A percentile compares a stretch with the other conserved stretches of the same genome.
Evolutionary conservation across 805 yeast species (phyloP).

Genomic region (Metschnikowia sp.): DNA sequence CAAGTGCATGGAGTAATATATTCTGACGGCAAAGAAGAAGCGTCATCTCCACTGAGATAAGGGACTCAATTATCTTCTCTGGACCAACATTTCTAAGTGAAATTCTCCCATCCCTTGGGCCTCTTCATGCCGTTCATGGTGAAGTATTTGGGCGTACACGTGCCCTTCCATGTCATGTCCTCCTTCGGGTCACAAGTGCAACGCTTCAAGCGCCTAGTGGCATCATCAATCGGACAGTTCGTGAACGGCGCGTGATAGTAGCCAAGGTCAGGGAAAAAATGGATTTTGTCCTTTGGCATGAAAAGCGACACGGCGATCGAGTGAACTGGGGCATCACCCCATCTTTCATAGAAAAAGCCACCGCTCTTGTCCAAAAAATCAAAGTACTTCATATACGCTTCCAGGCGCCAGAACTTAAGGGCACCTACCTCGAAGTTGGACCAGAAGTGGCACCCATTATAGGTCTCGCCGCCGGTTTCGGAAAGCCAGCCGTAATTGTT

Average conservation of each 20-base stretch:
- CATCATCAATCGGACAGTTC: slow-evolving; percentile 71
- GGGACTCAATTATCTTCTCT: too few species aligned
- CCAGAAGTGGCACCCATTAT: slow-evolving; percentile 88
- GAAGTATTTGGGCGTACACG: slow-evolving; percentile 65
- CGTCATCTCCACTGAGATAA: too few species aligned
- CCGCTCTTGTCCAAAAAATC: slow-evolving; percentile 60
- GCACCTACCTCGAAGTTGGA: slow-evolving; percentile 82
- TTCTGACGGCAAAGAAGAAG: too few species aligned
- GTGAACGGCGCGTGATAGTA: slow-evolving; percentile 79
- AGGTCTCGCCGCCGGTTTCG: slow-evolving; percentile 64
- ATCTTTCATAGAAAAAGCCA: slow-evolving; percentile 80
- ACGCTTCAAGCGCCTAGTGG: slow-evolving; percentile 50
- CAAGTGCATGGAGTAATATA: too few species aligned
- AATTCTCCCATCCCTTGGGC: slow-evolving; percentile 72
- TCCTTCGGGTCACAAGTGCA: slow-evolving; percentile 72
- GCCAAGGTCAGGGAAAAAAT: slow-evolving; percentile 79
- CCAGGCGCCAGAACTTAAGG: slow-evolving; percentile 68
- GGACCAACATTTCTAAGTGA: slow-evolving; percentile 11
- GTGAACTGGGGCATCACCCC: slow-evolving; percentile 95
- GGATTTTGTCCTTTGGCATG: slow-evolving; percentile 63
- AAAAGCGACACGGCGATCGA: slow-evolving; percentile 81
- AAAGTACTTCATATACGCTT: slow-evolving; percentile 67
- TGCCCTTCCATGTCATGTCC: slow-evolving; percentile 72
- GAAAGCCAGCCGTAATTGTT: slow-evolving; percentile 61
- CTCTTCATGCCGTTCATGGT: slow-evolving; percentile 51